Base-by-base conservation (phyloP, 768 basidiomycete species). In the Leccinum disarticulatum region DNA sequence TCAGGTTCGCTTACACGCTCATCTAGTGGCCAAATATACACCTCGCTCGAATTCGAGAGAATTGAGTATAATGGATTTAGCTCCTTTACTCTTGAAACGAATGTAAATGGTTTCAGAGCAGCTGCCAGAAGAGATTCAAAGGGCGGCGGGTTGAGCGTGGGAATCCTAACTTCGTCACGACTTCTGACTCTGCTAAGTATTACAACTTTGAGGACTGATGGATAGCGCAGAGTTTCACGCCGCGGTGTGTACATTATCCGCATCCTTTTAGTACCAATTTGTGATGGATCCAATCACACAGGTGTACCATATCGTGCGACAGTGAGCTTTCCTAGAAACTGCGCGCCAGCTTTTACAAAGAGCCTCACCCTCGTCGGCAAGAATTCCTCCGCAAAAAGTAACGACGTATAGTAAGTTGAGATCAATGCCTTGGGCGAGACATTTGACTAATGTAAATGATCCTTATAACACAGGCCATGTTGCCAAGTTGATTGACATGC, bases 401-500 rank as follows among this genome's bases (percentile, higher is more conserved):
- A 92, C 91, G 0, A 88, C 83, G 54, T 93, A 93, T 67, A 89
- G 91, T 89, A 61, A 9, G 72, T 58, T 1, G 27, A 31, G 4
- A 14, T 10, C 35, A 51, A 11, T 9, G 31, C 7, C 14, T 75
- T 57, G 3, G n/a, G 27, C 15, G 47, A 50, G 27, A n/a, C n/a
- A 14, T 15, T 15, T 22, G 17, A 27, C 52, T 6, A 30, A 43
- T 22, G 48, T 47, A 30, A 56, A 30, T 30, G 35, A 27, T 46
- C 49, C 17, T 38, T 19, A 56, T 28, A 17, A 30, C 28, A 38
- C 63, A 93, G 90, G 88, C 3, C 89, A 92, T 67, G 82, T 93
- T 56, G 90, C 91, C 7, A 91, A 87, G 66, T 77, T 93, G 22
- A 80, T 90, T 56, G 89, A 89, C 17, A 90, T 88, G 87, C 91